Conservation (phyloP, 805 yeast species). For the Pichia nakasei region DNA sequence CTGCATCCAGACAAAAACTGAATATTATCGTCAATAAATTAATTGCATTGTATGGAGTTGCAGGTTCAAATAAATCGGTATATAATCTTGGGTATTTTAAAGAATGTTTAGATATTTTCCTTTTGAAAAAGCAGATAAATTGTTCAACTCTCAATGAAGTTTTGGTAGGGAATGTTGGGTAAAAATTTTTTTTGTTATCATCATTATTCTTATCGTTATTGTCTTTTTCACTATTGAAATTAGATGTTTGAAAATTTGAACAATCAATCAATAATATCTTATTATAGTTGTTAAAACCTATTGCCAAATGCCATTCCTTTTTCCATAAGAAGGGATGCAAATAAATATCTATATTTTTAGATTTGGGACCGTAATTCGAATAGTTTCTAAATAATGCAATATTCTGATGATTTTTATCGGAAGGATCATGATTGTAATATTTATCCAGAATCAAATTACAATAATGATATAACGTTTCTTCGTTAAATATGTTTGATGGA, state of each 20-base stretch:
- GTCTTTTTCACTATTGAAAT: neutral
- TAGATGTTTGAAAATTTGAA: conserved; percentile 10
- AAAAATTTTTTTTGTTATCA: neutral
- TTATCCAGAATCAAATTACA: conserved; percentile 22
- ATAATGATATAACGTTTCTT: conserved; percentile 24
- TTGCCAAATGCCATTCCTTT: conserved; percentile 27
- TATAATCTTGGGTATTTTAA: conserved; percentile 20
- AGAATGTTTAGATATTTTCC: conserved; percentile 21
- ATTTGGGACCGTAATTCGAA: conserved; percentile 23
- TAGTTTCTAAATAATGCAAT: conserved; percentile 18
- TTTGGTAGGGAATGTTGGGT: conserved; percentile 17
- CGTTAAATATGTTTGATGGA: neutral
- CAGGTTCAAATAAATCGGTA: conserved; percentile 19
- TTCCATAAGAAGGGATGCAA: conserved; percentile 26
- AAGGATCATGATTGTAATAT: conserved; percentile 5
- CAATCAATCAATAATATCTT: conserved; percentile 24
- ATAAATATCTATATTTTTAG: conserved; percentile 12
- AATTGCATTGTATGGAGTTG: conserved; percentile 20
- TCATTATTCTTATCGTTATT: neutral
- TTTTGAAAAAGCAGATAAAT: conserved; percentile 21
- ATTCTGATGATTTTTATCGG: conserved; percentile 2
- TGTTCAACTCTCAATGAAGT: conserved; percentile 21
- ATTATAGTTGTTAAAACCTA: conserved; percentile 19
- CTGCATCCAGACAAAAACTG: conserved; percentile 21
- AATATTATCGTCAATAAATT: conserved; percentile 23